Conservation (phyloP, 495 filamentous ascomycete species). For the Aspergillus biplanus region DNA sequence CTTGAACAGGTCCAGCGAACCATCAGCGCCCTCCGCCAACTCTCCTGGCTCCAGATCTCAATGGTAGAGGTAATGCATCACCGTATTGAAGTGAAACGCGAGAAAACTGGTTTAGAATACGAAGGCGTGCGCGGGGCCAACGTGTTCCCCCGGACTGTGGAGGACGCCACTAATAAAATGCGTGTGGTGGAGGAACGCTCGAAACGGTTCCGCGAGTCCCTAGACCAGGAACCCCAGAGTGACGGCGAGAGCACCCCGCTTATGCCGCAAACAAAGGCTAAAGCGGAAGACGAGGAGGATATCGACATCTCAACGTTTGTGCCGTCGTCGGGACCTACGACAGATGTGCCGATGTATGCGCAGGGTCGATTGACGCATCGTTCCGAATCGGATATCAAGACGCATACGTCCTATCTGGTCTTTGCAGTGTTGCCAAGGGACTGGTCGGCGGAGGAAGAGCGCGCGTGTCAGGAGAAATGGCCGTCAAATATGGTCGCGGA, state of each 20-base stretch:
- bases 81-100: conserved; percentile 78
- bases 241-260: neutral
- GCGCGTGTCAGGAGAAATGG: conserved; percentile 64
- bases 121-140: conserved; percentile 63
- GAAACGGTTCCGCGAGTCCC: conserved; percentile 54
- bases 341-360: conserved; percentile 42
- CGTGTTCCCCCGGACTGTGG: conserved; percentile 66
- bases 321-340: neutral
- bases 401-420: conserved; percentile 91
- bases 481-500: conserved; percentile 43
- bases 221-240: conserved; percentile 7
- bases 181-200: conserved; percentile 71
- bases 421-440: conserved; percentile 87
- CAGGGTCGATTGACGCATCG: conserved; percentile 78
- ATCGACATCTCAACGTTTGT: conserved; percentile 16
- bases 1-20: conserved; percentile 93
- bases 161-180: conserved; percentile 74
- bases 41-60: conserved; percentile 87
- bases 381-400: conserved; percentile 86
- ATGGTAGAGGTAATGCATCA: conserved; percentile 85
- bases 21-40: conserved; percentile 71
- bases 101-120: conserved; percentile 69
- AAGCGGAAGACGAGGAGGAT: conserved; percentile 25
- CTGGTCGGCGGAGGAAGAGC: conserved; percentile 85
- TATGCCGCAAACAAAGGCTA: conserved; percentile 19